Evolutionary conservation across 1,139 yeast species (phyloP).

Genomic region (Suhomyces yuchorum): DNA sequence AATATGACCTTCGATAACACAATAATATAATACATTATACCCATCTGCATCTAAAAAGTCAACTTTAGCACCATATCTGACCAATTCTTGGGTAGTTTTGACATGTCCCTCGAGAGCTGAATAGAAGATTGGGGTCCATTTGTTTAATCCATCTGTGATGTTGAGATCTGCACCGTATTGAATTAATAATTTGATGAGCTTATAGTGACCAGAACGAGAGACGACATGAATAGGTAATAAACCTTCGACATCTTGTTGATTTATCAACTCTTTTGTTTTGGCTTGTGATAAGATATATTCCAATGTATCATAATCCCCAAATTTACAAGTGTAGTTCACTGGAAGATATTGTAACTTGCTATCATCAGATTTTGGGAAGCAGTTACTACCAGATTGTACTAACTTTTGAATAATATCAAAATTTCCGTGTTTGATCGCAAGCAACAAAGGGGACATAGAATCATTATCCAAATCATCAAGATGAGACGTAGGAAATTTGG

Average conservation of each 20-base stretch:
- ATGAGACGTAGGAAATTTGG: conserved; percentile 38
- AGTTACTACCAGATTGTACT: conserved; percentile 53
- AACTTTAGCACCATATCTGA: conserved; percentile 72
- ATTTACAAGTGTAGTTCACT: conserved; percentile 84
- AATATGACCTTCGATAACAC: conserved; percentile 92
- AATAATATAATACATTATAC: conserved; percentile 79
- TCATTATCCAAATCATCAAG: conserved; percentile 65
- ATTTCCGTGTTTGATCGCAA: conserved; percentile 74
- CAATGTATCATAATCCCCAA: conserved; percentile 74
- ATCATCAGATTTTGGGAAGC: conserved; percentile 55
- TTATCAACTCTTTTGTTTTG: conserved; percentile 27
- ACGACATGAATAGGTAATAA: conserved; percentile 85
- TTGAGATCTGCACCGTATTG: conserved; percentile 79
- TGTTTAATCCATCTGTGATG: conserved; percentile 77
- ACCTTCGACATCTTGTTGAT: conserved; percentile 82
- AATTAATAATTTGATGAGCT: conserved; percentile 67
- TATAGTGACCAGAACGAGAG: conserved; percentile 78
- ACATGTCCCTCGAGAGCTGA: conserved; percentile 87
- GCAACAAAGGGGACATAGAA: conserved; percentile 76
- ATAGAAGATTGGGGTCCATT: conserved; percentile 93
- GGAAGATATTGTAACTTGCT: conserved; percentile 70
- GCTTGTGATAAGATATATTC: conserved; percentile 51
- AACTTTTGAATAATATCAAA: conserved; percentile 51
- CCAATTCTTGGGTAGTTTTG: conserved; percentile 66
- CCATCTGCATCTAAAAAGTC: conserved; percentile 82